Conservation (phyloP, 768 basidiomycete genomes). For the Xerocomellus amylosporus region DNA sequence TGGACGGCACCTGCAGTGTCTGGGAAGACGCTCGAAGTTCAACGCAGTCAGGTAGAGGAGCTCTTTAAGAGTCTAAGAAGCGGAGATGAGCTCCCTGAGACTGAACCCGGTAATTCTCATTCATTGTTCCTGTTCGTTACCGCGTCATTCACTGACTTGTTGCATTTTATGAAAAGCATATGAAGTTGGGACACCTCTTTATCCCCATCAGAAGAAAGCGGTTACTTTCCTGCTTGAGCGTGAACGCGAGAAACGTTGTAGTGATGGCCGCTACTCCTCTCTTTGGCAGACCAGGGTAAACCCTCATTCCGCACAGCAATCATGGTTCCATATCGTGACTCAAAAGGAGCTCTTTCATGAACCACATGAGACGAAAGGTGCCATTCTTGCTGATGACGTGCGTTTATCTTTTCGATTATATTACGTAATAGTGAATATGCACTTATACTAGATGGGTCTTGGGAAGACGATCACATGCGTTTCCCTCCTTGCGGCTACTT, state of each 20-base stretch:
- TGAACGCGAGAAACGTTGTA: constrained; percentile 59
- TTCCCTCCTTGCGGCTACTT: constrained; percentile 86
- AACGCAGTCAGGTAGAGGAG: constrained; percentile 91
- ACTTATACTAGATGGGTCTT: constrained; percentile 78
- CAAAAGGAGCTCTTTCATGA: constrained; percentile 66
- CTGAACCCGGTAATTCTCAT: constrained; percentile 69
- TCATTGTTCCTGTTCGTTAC: constrained; percentile 13
- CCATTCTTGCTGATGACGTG: constrained; percentile 97
- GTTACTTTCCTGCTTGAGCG: constrained; percentile 92
- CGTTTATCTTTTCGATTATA: constrained; percentile 30
- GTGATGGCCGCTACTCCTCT: constrained; percentile 63
- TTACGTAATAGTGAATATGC: constrained; percentile 14
- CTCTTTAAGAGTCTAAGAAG: constrained; percentile 85
- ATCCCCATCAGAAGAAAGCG: constrained; percentile 98
- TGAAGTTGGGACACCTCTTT: constrained; percentile 81
- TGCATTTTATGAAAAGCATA: constrained; percentile 40
- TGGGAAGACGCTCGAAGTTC: constrained; percentile 84
- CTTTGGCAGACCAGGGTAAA: constrained; percentile 65
- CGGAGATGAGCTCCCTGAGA: constrained; percentile 84
- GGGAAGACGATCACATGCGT: constrained; percentile 97
- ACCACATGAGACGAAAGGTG: constrained; percentile 76
- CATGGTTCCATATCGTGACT: constrained; percentile 85
- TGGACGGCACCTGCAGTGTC: constrained; percentile 58
- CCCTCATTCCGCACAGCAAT: constrained; percentile 41
- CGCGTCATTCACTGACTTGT: constrained; percentile 13